These are phyloP conservation scores for Colletotrichum siamense DNA, from an alignment of 2,329 filamentous ascomycete genomes.

Conservation along the genomic window DNA sequence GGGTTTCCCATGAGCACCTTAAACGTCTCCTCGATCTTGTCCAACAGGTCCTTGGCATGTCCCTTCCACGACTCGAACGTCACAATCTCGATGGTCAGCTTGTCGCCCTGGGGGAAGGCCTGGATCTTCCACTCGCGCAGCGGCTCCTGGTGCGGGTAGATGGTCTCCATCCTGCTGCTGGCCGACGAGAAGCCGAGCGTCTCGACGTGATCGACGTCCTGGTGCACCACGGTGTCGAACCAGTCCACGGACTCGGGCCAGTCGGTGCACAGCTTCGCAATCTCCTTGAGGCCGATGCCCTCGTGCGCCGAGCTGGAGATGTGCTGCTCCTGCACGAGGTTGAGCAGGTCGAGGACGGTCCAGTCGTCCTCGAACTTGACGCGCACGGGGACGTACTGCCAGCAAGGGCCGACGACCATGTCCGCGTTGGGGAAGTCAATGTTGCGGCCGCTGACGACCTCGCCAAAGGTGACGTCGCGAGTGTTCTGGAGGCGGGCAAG, in stretches of 20 bases:
- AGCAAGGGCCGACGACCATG: conserved; percentile 67
- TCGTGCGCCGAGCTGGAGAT: conserved; percentile 61
- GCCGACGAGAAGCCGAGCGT: conserved; percentile 46
- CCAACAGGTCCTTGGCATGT: conserved; percentile 56
- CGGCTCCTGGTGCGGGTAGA: conserved; percentile 64
- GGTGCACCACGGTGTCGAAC: conserved; percentile 64
- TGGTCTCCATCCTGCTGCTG: conserved; percentile 55
- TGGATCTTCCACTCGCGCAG: conserved; percentile 66
- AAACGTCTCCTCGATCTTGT: conserved; percentile 51
- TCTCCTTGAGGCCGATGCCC: conserved; percentile 59
- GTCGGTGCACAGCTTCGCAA: conserved; percentile 51
- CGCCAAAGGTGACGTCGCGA: conserved; percentile 68
- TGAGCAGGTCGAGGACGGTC: conserved; percentile 58
- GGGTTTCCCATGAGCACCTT: conserved; percentile 42
- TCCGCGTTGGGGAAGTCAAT: conserved; percentile 60
- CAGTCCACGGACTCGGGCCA: conserved; percentile 46
- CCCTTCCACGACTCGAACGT: conserved; percentile 61
- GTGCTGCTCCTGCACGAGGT: conserved; percentile 61
- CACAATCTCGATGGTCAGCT: conserved; percentile 62
- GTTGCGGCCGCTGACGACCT: conserved; percentile 70
- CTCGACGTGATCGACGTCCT: conserved; percentile 68
- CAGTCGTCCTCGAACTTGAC: conserved; percentile 57
- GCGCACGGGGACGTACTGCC: conserved; percentile 71
- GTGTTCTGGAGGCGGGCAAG: conserved; percentile 58
- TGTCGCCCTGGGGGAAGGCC: conserved; percentile 59